A percentile compares a stretch with the other conserved stretches of the same genome.
These are phyloP conservation scores for Batkoa obscura DNA, from an alignment of 371 early-diverging fungal species.

Conservation along the genomic window DNA sequence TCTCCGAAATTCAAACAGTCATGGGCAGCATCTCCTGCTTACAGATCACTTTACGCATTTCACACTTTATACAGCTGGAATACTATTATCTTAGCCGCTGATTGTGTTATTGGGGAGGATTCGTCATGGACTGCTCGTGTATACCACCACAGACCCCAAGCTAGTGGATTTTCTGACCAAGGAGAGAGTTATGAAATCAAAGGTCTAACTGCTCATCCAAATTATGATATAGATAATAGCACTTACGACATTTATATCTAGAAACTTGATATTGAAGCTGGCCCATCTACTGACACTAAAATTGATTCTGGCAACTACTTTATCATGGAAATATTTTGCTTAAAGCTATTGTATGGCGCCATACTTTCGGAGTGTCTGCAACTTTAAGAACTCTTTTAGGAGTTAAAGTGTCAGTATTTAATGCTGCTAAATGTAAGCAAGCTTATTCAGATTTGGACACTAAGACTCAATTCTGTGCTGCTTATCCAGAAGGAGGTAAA, in stretches of 20 bases:
- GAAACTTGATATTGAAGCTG: background rate
- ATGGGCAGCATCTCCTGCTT: background rate
- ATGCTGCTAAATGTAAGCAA: background rate
- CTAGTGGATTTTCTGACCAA: background rate
- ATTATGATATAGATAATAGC: background rate
- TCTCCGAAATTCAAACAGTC: background rate
- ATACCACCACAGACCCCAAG: background rate
- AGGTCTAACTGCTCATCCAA: background rate
- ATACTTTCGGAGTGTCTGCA: background rate
- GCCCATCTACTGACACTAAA: background rate
- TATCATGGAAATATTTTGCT: background rate
- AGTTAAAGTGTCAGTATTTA: background rate
- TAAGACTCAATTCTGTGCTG: background rate
- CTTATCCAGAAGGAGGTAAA: background rate
- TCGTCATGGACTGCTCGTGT: background rate
- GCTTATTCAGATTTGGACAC: background rate
- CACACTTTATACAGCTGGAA: background rate
- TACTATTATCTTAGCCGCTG: conserved; percentile 1
- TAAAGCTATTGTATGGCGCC: background rate
- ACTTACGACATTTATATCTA: background rate
- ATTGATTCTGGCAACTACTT: background rate
- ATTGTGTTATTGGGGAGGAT: background rate
- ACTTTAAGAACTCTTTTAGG: background rate
- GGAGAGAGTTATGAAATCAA: background rate
- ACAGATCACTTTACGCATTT: background rate